Percentiles rank a stretch among this genome's conserved stretches.
These are phyloP conservation scores for Chaetomium sp. DNA, from an alignment of 2,329 filamentous ascomycete genomes.

Conservation along the genomic window DNA sequence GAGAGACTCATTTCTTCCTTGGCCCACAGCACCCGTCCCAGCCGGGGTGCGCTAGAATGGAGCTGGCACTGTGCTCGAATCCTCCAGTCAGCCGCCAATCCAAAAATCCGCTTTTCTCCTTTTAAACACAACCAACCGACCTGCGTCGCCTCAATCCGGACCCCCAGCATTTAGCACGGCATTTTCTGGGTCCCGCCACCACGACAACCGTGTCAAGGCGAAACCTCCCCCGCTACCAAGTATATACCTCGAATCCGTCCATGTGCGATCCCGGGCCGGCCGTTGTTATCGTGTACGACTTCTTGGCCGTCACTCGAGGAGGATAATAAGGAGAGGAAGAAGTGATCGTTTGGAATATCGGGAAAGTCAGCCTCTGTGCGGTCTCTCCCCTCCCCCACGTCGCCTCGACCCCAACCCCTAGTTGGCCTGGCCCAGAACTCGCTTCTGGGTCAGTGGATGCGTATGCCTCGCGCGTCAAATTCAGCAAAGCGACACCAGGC, in stretches of 20 bases:
- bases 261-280: slow-evolving; percentile 23
- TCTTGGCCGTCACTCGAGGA: neutral
- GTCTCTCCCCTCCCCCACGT: neutral
- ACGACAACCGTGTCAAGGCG: slow-evolving; percentile 22
- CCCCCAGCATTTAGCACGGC: slow-evolving; percentile 10
- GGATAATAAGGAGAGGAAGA: neutral
- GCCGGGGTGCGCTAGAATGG: slow-evolving; percentile 21
- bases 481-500: slow-evolving; percentile 64
- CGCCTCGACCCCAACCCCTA: slow-evolving; percentile 21
- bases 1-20: slow-evolving; percentile 18
- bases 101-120: slow-evolving; percentile 35
- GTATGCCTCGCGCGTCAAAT: slow-evolving; percentile 64
- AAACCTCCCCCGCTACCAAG: neutral
- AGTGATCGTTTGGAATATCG: neutral
- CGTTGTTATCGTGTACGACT: slow-evolving; percentile 9
- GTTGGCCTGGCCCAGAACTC: slow-evolving; percentile 48
- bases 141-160: slow-evolving; percentile 9
- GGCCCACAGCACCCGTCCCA: slow-evolving; percentile 9
- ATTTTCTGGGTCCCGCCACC: slow-evolving; percentile 12
- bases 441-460: slow-evolving; percentile 49
- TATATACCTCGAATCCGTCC: slow-evolving; percentile 8
- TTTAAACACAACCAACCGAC: slow-evolving; percentile 27
- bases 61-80: slow-evolving; percentile 28
- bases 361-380: slow-evolving; percentile 10
- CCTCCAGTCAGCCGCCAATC: slow-evolving; percentile 34